Evolutionary conservation across 2,329 filamentous ascomycete genomes (phyloP), one percentile per base, ranked within the genome.

Genomic region (Clarireedia hainanense): DNA sequence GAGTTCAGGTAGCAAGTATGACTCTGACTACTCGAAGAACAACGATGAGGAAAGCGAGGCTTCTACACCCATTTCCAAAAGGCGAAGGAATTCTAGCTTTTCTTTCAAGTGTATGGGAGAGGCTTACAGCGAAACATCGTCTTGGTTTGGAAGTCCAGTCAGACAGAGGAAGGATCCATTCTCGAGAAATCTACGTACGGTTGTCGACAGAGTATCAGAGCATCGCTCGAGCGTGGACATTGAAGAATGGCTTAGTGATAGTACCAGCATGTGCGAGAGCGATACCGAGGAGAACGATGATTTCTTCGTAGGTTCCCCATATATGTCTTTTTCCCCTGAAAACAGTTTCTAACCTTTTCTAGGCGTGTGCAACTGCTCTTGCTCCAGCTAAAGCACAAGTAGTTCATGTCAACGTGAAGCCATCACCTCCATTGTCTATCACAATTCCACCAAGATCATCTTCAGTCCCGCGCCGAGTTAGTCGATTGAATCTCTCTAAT

Each of bases 101-200:
- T 68, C 66, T 2, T 65, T 67, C 40, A 57, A 66, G 56, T 67
- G 66, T 36, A 23, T 47, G 24, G 57, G 57, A 9, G 48, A 57
- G 37, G 30, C 12, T 37, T 36, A 27, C n/a, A 43, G 54, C 10
- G 61, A 61, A 2, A 57, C 27, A 14, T 56, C 57, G 12, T 56
- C 58, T 7, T 63, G 60, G 61, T 47, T 60, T 36, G 51, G 52
- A n/a, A 61, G 46, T 39, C 53, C 58, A 5, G 26, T 56, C 5
- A 54, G 43, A 40, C 24, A 42, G 4, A 50, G 53, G n/a, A 46
- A 39, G 24, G 40, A 15, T n/a, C 47, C 39, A 30, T 34, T 26
- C 12, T 36, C 43, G 2, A 27, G 51, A 26, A 48, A 27, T 40
- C 39, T 59, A 3, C 58, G 53, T 2, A 27, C 57, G 37, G 12